Evolutionary conservation across 1,284 basidiomycete genomes (phyloP).

Genomic region (Cutaneotrichosporon sp.): DNA sequence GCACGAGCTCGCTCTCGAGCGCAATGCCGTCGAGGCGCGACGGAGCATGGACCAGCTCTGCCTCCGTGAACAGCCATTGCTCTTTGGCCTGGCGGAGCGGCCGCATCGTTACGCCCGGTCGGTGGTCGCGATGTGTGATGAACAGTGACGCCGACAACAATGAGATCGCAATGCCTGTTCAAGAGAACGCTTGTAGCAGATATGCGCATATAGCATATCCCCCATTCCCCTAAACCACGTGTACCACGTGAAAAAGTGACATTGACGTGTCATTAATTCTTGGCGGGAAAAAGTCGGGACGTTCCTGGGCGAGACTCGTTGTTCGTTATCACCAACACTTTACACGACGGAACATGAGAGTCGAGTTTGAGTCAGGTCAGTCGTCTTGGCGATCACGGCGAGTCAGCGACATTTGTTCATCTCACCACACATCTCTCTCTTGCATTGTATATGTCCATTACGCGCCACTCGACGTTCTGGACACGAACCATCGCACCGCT

Average conservation of each 20-base stretch:
- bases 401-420: no score
- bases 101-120: no score
- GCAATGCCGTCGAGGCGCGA: constrained; percentile 28
- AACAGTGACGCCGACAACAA: background rate
- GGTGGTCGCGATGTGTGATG: no score
- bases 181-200: no score
- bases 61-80: constrained; percentile 36
- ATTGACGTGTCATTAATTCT: background rate
- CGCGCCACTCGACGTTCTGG: constrained; percentile 8
- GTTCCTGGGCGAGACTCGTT: background rate
- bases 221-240: no score
- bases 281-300: background rate
- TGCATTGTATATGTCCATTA: constrained; percentile 14
- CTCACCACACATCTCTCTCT: background rate
- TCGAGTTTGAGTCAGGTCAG: background rate
- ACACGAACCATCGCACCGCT: constrained; percentile 13
- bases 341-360: background rate
- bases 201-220: no score
- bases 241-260: background rate
- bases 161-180: background rate
- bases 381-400: background rate
- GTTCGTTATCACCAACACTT: no score
- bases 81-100: constrained; percentile 22
- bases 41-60: constrained; percentile 27
- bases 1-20: constrained; percentile 27